These are phyloP conservation scores for Liriodendron chinense DNA, from an alignment of 164 flowering plant genomes.

Conservation along the genomic window DNA sequence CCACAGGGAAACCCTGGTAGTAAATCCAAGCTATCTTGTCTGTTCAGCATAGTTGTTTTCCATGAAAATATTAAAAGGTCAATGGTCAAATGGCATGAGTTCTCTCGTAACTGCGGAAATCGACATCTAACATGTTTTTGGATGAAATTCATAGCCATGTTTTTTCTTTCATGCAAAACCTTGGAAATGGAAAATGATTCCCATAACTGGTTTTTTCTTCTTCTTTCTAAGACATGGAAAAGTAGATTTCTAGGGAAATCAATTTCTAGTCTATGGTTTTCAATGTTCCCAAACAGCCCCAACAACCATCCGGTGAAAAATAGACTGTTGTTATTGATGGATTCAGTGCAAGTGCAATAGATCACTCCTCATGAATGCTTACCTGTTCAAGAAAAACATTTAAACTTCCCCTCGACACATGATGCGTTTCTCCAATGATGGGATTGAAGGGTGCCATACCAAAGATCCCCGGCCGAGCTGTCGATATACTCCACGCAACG, in stretches of 20 bases:
- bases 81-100: background rate
- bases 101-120: background rate
- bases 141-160: background rate
- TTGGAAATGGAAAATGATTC: no score
- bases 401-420: constrained; percentile 62
- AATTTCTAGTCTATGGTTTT: background rate
- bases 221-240: no score
- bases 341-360: background rate
- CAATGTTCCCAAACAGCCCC: background rate
- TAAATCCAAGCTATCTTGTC: no score
- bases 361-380: background rate
- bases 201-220: no score
- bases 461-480: constrained; percentile 52
- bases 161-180: background rate
- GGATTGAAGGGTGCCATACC: constrained; percentile 87
- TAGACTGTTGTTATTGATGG: background rate
- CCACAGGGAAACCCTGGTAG: no score
- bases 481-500: constrained; percentile 79
- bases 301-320: background rate
- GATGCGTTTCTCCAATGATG: constrained; percentile 93
- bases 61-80: background rate
- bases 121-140: background rate
- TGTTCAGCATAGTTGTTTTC: background rate
- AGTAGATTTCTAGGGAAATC: no score
- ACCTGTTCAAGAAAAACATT: constrained; percentile 92